Base-by-base conservation (phyloP, 768 basidiomycete species). In the Lactarius psammicola region DNA sequence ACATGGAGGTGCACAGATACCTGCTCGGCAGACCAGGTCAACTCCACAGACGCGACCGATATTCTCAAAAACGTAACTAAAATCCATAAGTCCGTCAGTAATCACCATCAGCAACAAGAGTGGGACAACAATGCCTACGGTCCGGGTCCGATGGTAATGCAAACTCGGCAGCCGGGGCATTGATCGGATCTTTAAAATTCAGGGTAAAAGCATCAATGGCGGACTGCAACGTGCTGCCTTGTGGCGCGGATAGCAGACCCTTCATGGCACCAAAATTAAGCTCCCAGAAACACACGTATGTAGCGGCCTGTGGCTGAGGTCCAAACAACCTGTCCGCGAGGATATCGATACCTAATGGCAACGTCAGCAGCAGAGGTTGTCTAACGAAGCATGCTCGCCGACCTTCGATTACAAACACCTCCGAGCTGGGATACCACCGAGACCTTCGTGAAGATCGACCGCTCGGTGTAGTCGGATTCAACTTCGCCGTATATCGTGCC, bases 201-300 rank as follows among this genome's bases (percentile, higher is more conserved):
- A 86, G 72, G 8, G 80, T 80, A 67, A 97, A 89, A 0, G 86
- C 80, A 44, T 80, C 78, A 4, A 79, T 75, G 26, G 85, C 86
- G 6, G 85, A 80, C 10, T 76, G 74, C 15, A 95, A 70, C 18
- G 82, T 69, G 66, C 79, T 77, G 6, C 77, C 78, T 69, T 92
- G 83, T 18, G 76, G 73, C 9, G 87, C 84, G 2, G 87, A 83
- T 23, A 88, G 66, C 30, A 81, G 72, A 0, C 81, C 81, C 71
- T 85, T 87, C 56, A 92, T 72, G 38, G 80, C 73, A 7, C 93
- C 93, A 20, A 94, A 40, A n/a, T 78, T 78, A 54, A 95, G 84
- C 72, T 96, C 94, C 96, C 96, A 98, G 17, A 97, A 83, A 73
- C 95, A 98, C 6, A 96, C 79, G 72, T 98, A 98, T 1, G 94